Conservation (phyloP, 805 yeast genomes). For the Scheffersomyces ergatensis region DNA sequence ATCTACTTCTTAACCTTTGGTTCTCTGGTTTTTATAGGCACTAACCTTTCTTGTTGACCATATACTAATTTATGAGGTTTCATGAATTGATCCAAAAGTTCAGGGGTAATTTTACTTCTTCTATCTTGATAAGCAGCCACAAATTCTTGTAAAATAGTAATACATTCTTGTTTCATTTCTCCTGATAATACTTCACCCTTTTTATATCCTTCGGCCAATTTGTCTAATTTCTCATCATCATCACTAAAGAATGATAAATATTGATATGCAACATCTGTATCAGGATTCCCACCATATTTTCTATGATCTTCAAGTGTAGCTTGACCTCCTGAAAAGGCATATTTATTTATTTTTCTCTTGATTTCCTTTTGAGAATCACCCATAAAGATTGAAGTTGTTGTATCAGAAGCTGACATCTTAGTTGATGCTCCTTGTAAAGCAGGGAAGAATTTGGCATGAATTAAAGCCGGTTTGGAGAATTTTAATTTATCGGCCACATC, state of each 20-base stretch:
- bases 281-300: constrained; percentile 87
- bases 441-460: constrained; percentile 96
- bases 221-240: constrained; percentile 76
- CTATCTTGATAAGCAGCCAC: constrained; percentile 80
- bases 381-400: constrained; percentile 89
- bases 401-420: constrained; percentile 95
- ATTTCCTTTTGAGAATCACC: constrained; percentile 91
- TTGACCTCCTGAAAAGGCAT: constrained; percentile 95
- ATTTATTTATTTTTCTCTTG: constrained; percentile 90
- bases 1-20: constrained; percentile 28
- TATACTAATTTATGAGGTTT: constrained; percentile 76
- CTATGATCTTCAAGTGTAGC: constrained; percentile 88
- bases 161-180: constrained; percentile 87
- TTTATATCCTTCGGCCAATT: constrained; percentile 62
- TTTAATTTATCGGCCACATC: constrained; percentile 94
- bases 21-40: constrained; percentile 56
- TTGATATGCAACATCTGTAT: constrained; percentile 92
- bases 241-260: constrained; percentile 85
- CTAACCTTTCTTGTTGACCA: constrained; percentile 73
- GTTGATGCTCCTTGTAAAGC: constrained; percentile 96
- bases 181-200: constrained; percentile 85
- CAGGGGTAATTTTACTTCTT: constrained; percentile 65
- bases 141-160: constrained; percentile 73
- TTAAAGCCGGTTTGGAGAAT: constrained; percentile 84
- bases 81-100: constrained; percentile 66